Conservation (phyloP, 192 early-diverging fungal species). For the Entomortierella beljakovae region DNA sequence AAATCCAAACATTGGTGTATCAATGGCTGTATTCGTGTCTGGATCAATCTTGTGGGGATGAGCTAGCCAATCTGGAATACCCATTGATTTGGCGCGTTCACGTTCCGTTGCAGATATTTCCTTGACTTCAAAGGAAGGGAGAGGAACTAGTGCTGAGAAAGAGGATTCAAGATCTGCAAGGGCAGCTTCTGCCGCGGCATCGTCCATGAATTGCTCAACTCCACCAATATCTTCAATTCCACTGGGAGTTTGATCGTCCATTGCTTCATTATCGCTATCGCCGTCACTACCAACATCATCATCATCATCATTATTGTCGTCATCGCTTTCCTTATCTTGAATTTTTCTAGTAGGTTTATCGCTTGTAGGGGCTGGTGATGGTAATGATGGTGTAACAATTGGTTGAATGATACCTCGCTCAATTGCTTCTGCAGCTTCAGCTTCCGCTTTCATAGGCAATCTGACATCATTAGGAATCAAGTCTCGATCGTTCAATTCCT, state of each 20-base stretch:
- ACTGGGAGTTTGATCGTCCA: too few species aligned
- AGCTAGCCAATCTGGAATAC: conserved; percentile 91
- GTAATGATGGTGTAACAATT: neutral
- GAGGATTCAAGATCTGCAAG: conserved; percentile 29
- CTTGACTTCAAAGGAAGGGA: conserved; percentile 58
- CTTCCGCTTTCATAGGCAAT: conserved; percentile 45
- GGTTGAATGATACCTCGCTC: conserved; percentile 12
- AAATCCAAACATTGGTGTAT: conserved; percentile 67
- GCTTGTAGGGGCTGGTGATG: neutral
- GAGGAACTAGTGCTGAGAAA: conserved; percentile 36
- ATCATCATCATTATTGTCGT: conserved; percentile 42
- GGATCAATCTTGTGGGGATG: conserved; percentile 82
- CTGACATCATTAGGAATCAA: conserved; percentile 46
- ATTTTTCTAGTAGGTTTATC: neutral
- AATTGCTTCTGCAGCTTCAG: conserved; percentile 15
- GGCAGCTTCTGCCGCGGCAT: conserved; percentile 32
- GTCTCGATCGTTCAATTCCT: conserved; percentile 49
- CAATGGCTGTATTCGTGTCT: conserved; percentile 59
- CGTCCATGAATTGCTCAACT: conserved; percentile 16
- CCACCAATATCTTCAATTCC: conserved; percentile 18
- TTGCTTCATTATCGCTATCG: conserved; percentile 9
- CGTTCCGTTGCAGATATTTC: conserved; percentile 52
- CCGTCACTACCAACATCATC: conserved; percentile 21
- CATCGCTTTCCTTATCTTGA: conserved; percentile 12
- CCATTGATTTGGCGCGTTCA: conserved; percentile 67